Conservation (phyloP, 768 basidiomycete species). For the Hygrocybe coccinea region DNA sequence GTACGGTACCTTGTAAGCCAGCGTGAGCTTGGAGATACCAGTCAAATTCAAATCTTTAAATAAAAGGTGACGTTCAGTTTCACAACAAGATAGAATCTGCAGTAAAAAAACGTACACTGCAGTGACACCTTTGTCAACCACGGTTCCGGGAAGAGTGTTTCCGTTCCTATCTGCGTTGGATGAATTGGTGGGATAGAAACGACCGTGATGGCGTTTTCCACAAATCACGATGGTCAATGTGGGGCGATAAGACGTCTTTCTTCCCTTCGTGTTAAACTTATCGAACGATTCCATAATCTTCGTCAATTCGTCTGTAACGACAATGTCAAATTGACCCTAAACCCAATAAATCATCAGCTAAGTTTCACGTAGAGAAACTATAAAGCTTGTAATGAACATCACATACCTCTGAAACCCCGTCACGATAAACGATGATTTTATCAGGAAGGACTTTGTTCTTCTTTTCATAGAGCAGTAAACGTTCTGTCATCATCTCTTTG, state of each 20-base stretch:
- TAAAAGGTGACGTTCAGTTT: not conserved
- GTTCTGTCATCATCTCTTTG: conserved; percentile 62
- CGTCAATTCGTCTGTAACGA: conserved; percentile 56
- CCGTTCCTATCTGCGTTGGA: conserved; percentile 57
- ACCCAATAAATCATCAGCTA: not conserved
- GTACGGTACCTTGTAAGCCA: conserved; percentile 66
- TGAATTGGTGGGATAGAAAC: conserved; percentile 54
- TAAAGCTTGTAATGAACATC: conserved; percentile 12
- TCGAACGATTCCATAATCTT: conserved; percentile 59
- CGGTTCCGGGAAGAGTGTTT: conserved; percentile 74
- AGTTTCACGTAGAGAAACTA: not conserved
- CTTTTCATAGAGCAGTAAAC: conserved; percentile 52
- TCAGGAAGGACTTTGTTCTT: conserved; percentile 58
- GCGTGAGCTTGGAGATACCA: conserved; percentile 53
- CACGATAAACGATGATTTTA: conserved; percentile 68
- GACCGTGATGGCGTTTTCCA: conserved; percentile 35
- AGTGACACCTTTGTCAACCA: conserved; percentile 76
- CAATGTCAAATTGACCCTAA: conserved; percentile 72
- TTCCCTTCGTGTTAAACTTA: conserved; percentile 40
- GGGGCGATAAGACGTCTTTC: conserved; percentile 51
- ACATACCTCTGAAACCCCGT: conserved; percentile 76
- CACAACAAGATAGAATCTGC: not conserved
- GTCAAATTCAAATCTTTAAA: conserved; percentile 24
- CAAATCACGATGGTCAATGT: conserved; percentile 70
- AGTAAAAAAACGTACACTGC: conserved; percentile 42